These are phyloP conservation scores for Phialemoniopsis sp. DNA, from an alignment of 2,329 filamentous ascomycete species.

Conservation along the genomic window DNA sequence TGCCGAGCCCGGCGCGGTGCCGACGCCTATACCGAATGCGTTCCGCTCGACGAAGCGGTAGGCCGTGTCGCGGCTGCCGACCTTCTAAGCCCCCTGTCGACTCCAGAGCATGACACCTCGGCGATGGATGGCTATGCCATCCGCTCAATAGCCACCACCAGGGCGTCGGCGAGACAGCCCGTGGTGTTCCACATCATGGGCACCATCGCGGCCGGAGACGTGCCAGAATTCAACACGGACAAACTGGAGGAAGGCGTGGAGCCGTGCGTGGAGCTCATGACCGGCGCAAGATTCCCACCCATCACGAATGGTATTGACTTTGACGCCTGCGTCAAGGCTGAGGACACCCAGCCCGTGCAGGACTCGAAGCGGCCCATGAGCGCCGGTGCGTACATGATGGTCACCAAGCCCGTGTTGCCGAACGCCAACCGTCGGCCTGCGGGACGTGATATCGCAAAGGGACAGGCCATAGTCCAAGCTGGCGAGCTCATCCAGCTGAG, in stretches of 20 bases:
- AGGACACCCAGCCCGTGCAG: too few relatives aligned
- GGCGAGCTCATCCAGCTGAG: too few relatives aligned
- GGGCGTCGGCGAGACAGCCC: too few relatives aligned
- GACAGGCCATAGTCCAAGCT: too few relatives aligned
- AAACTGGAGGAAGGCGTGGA: background rate
- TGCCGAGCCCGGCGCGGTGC: too few relatives aligned
- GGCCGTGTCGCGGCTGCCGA: background rate
- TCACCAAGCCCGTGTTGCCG: conserved; percentile 3
- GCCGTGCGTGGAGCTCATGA: conserved; percentile 23
- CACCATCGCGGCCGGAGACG: too few relatives aligned
- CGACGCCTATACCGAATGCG: too few relatives aligned
- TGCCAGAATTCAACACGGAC: too few relatives aligned
- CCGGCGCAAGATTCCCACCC: conserved; percentile 19
- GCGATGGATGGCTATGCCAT: background rate
- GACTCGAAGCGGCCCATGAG: background rate
- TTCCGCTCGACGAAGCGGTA: too few relatives aligned
- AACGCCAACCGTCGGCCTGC: conserved; percentile 3
- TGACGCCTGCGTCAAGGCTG: conserved; percentile 8
- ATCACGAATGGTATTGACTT: background rate
- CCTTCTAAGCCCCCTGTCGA: background rate
- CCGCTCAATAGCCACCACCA: too few relatives aligned
- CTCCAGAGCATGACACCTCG: background rate
- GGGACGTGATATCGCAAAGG: conserved; percentile 3
- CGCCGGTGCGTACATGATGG: conserved; percentile 3
- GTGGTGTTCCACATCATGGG: too few relatives aligned